Evolutionary conservation across 441 rosid genomes (phyloP).

Genomic region (Daphne laureola): DNA sequence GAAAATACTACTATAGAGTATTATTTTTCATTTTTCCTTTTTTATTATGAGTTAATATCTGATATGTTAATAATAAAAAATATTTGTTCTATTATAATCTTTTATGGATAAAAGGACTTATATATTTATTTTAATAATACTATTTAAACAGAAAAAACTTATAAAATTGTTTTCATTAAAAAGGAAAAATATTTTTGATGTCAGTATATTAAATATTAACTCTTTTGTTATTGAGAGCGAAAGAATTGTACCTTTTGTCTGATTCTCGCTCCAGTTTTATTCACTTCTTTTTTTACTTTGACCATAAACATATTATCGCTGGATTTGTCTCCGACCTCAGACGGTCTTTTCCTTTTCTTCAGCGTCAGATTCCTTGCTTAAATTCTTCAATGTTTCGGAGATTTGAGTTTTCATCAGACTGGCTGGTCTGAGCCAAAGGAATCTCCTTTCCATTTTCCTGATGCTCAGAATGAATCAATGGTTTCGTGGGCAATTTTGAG

Average conservation of each 20-base stretch:
- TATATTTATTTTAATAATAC: too few relatives aligned
- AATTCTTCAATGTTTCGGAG: slow-evolving; percentile 7
- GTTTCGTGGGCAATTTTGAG: slow-evolving; percentile 27
- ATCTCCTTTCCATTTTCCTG: slow-evolving; percentile 23
- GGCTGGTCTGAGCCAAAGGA: slow-evolving; percentile 20
- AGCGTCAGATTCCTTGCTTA: background rate
- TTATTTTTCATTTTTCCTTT: background rate
- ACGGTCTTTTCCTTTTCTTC: slow-evolving; percentile 10
- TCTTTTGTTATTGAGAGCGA: slow-evolving; percentile 37
- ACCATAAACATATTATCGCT: slow-evolving; percentile 24
- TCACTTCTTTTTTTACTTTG: slow-evolving; percentile 14
- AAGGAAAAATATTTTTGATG: too few relatives aligned
- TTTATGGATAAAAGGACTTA: too few relatives aligned
- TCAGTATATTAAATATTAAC: too few relatives aligned
- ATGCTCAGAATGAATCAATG: slow-evolving; percentile 24
- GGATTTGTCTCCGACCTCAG: slow-evolving; percentile 31
- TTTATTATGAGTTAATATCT: too few relatives aligned
- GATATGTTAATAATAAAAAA: too few relatives aligned
- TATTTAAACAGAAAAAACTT: too few relatives aligned
- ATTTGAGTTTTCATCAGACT: background rate
- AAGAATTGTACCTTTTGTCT: slow-evolving; percentile 34
- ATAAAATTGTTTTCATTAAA: too few relatives aligned
- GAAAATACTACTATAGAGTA: background rate
- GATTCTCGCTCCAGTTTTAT: slow-evolving; percentile 21
- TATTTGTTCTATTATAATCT: too few relatives aligned